Base-by-base conservation (phyloP, 2,329 filamentous ascomycete genomes). In the Xylaria sp. region DNA sequence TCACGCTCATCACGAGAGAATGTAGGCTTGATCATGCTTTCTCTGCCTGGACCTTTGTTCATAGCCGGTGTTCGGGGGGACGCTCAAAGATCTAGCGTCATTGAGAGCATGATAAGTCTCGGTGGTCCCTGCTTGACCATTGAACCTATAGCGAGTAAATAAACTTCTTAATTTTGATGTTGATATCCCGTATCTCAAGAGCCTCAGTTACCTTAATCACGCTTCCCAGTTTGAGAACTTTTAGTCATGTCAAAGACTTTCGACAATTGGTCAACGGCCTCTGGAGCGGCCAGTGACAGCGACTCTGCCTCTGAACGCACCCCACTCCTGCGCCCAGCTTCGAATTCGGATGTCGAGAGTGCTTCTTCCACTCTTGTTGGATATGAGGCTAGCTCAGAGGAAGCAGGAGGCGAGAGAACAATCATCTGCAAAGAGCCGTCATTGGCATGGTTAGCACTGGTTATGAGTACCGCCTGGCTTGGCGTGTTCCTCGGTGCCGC, bases 391-490 rank as follows among this genome's bases (percentile, higher is more conserved):
- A 35, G 12, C 28, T 50, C 51, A 2, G 43, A 55, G 19, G 35
- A 50, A 5, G 23, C 28, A 17, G 57, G 2, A 11, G 43, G 25
- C 12, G 57, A 60, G 43, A 49, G 43, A 49, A 60, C 57, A 14
- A 55, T 55, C 23, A 50, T 60, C 25, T 49, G 35, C 43, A 55
- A 60, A 14, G 57, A 60, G 38, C 50, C 57, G 19, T 55, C 57
- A 4, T 60, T 60, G 28, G 35, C 57, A 35, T 60, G 57, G 57
- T 17, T 60, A 2, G 57, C 57, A 9, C 19, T 60, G 7, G 57
- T 60, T 38, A 60, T 60, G 57, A 55, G 57, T 35, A 60, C 57
- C 14, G 57, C 57, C 1, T 60, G 57, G 51, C 55, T 60, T 15
- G 57, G 57, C 31, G 57, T 60, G 17, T 60, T 60, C 15, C 57